A percentile compares a stretch with the other conserved stretches of the same genome.
Conservation (phyloP, 108 stramenopile genomes). For the Hondaea fermentalgiana region DNA sequence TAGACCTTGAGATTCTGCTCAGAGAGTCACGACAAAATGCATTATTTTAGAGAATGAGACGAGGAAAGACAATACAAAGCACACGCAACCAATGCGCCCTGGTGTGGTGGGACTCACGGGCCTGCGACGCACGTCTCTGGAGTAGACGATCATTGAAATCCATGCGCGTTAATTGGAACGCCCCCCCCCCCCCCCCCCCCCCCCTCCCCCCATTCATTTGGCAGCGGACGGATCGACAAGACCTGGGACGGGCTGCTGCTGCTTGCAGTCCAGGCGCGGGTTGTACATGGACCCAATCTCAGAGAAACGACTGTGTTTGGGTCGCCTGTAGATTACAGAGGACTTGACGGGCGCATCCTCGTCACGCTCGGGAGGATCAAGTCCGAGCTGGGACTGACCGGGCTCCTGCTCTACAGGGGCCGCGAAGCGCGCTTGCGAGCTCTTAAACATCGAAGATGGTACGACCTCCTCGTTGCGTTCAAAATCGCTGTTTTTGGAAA, state of each 20-base stretch:
- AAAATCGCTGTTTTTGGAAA: neutral
- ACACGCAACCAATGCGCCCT: no score
- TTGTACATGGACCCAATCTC: neutral
- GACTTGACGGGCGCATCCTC: neutral
- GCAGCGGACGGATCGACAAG: neutral
- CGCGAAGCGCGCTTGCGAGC: neutral
- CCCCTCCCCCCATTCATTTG: neutral
- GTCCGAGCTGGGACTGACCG: neutral
- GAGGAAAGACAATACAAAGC: no score
- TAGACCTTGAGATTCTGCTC: no score
- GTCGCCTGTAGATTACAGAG: neutral
- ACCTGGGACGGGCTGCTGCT: neutral
- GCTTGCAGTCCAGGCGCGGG: neutral
- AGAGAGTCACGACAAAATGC: no score
- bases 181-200: no score
- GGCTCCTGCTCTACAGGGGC: neutral
- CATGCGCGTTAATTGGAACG: no score
- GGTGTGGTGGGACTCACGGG: no score
- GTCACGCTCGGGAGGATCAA: neutral
- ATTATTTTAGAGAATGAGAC: no score
- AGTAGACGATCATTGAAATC: no score
- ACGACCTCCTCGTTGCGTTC: neutral
- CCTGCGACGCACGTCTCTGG: no score
- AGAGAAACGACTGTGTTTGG: neutral
- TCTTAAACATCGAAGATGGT: neutral